Evolutionary conservation across 768 basidiomycete species (phyloP).

Genomic region (Pleurotus platypus): DNA sequence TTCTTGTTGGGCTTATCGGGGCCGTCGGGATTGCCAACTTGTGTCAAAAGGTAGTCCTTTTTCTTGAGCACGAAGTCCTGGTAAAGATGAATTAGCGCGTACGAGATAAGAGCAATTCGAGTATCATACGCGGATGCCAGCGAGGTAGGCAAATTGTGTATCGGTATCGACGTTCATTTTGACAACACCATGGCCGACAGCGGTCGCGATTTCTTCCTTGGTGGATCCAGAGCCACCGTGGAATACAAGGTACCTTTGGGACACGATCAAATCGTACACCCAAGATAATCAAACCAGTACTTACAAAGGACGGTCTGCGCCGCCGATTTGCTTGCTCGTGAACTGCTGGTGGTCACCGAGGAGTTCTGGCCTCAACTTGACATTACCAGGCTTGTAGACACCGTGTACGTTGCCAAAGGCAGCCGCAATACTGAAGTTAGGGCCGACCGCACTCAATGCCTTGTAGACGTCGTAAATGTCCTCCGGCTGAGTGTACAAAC

Average conservation of each 20-base stretch:
- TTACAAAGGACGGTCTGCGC: slow-evolving; percentile 76
- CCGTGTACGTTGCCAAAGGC: slow-evolving; percentile 99
- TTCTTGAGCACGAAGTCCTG: slow-evolving; percentile 85
- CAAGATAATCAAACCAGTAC: slow-evolving; percentile 21
- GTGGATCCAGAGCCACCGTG: slow-evolving; percentile 98
- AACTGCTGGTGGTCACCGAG: slow-evolving; percentile 87
- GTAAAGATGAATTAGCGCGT: neutral
- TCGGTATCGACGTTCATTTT: slow-evolving; percentile 99
- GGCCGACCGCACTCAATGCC: slow-evolving; percentile 78
- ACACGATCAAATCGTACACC: neutral
- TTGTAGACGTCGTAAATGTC: slow-evolving; percentile 91
- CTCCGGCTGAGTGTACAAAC: slow-evolving; percentile 95
- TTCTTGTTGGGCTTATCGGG: slow-evolving; percentile 99
- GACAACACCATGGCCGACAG: slow-evolving; percentile 89
- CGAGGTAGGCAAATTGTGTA: slow-evolving; percentile 88
- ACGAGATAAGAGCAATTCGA: neutral
- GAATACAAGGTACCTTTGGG: slow-evolving; percentile 90
- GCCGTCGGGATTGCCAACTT: slow-evolving; percentile 98
- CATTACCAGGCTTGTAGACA: slow-evolving; percentile 99
- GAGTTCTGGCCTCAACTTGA: slow-evolving; percentile 87
- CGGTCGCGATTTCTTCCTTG: slow-evolving; percentile 91
- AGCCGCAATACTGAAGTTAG: slow-evolving; percentile 97
- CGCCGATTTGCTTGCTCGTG: slow-evolving; percentile 64
- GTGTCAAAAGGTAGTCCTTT: slow-evolving; percentile 82
- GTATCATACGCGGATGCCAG: slow-evolving; percentile 66